phyloP scores from a whole-genome alignment of 106 monocot genomes.

The Apostasia ramifera region DNA sequence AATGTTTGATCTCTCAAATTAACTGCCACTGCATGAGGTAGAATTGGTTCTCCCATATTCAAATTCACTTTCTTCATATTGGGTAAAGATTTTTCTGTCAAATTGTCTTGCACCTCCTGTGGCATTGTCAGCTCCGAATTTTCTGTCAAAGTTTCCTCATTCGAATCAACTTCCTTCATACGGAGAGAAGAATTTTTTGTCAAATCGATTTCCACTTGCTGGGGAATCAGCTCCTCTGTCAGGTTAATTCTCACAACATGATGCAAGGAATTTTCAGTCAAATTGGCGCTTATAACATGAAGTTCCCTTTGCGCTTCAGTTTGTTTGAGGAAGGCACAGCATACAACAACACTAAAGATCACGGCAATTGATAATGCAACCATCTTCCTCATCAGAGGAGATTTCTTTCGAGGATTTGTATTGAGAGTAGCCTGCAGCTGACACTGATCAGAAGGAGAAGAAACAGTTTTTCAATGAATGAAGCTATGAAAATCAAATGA shows the following conservation, averaged over 20 bases:
- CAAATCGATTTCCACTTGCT: background rate
- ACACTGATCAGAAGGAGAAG: no score
- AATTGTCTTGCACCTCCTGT: background rate
- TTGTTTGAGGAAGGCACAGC: conserved; percentile 32
- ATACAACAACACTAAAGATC: conserved; percentile 32
- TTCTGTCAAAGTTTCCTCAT: background rate
- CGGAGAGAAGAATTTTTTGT: no score
- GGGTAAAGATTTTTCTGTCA: background rate
- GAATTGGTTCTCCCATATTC: background rate
- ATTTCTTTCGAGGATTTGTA: conserved; percentile 31
- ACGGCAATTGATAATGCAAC: conserved; percentile 23
- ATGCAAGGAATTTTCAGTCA: background rate
- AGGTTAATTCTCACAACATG: conserved; percentile 5
- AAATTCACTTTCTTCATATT: background rate
- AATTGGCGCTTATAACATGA: background rate
- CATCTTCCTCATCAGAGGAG: conserved; percentile 19
- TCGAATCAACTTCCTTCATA: background rate
- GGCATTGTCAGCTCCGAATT: no score
- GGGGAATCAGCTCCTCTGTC: conserved; percentile 3
- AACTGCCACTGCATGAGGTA: background rate
- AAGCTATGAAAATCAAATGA: no score
- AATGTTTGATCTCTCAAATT: background rate
- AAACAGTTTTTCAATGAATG: no score
- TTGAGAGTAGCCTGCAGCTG: conserved; percentile 27
- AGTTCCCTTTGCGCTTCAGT: background rate